Base-by-base conservation (phyloP, 2,329 filamentous ascomycete genomes). In the Ilyonectria mors-panacis region DNA sequence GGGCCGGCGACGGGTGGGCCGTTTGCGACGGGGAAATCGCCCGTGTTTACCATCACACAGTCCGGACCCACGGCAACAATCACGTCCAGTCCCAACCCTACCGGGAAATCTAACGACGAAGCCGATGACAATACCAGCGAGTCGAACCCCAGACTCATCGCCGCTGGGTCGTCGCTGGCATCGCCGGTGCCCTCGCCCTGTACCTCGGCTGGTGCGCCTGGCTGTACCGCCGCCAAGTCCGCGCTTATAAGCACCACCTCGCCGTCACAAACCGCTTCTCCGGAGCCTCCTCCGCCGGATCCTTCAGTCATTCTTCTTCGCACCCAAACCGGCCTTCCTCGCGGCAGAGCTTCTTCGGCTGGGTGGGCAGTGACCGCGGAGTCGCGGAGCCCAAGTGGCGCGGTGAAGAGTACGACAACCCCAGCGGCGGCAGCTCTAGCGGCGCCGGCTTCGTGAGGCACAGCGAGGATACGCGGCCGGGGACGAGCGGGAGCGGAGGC, bases 181-280 rank as follows among this genome's bases (percentile, higher is more conserved):
- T 91, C 4, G 84, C 92, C 5, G 88, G 88, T 54, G 73, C 92
- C 19, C 74, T 89, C 0, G 90, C 90, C 2, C 81, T 83, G 2
- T 93, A 93, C 77, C 85, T 93, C 13, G 90, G 89, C 51, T 93
- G 92, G 83, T 93, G 91, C 79, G 86, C 88, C 19, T 94, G 90
- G 88, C 82, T 94, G 8, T 94, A 94, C 82, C 86, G 91, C 30
- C 90, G 90, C 55, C 92, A 93, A 78, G 86, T 94, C 17, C 80
- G 83, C 33, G 87, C 92, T 10, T 94, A 94, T 84, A 91, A 91
- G 79, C 84, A 87, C 37, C 92, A 94, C 76, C 87, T 93, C 35
- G 88, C 89, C 1, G 87, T 91, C 74, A 83, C 87, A 2, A 91
- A 93, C 74, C 85, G 87, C 4, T 87, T 88, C 57, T 81, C 82